Evolutionary conservation across 2,329 filamentous ascomycete genomes (phyloP), one percentile per base, ranked within the genome.

Genomic region (Emmonsiellopsis sp.): DNA sequence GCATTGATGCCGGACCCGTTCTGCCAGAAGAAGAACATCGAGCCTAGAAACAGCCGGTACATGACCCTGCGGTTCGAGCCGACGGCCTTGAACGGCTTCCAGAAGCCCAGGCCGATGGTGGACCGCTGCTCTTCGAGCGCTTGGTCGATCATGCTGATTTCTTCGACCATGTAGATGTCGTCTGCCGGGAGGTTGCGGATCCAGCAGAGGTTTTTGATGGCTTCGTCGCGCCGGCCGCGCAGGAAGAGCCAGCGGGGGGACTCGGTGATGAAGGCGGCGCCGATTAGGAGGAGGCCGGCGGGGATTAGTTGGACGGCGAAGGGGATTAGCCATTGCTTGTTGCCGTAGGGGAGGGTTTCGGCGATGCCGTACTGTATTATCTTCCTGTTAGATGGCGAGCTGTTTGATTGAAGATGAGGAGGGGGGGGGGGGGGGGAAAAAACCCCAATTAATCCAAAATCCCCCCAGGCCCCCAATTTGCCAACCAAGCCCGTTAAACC

Each of bases 1-100:
- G 86, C 85, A 60, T 89, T 89, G 72, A 89, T 89, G 2, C 86
- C 86, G 2, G 74, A 77, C 49, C 84, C 84, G 61, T 92, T 92
- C 68, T 92, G 87, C 77, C 83, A 89, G 51, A 91, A 73, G 74
- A 91, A 91, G 17, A 92, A 76, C 62, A 87, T 79, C 53, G 80
- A 79, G 46, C 87, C 87, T 9, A 91, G 76, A 65, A 88, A 80
- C 69, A 92, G 83, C 42, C 87, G 81, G 74, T 82, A 88, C 59
- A 81, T 81, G 31, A 87, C 78, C 62, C 78, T 78, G 54, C 71
- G 74, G 58, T 80, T 71, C 60, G 74, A 76, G 54, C 77, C 74
- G 21, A 80, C 74, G 6, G 74, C 72, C 55, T 73, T 65, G 71
- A 88, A 87, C 0, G 85, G 85, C 68, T 84, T 83, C 82, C 83